Evolutionary conservation across 2,329 filamentous ascomycete genomes (phyloP).

Genomic region (Didymella lethalis): DNA sequence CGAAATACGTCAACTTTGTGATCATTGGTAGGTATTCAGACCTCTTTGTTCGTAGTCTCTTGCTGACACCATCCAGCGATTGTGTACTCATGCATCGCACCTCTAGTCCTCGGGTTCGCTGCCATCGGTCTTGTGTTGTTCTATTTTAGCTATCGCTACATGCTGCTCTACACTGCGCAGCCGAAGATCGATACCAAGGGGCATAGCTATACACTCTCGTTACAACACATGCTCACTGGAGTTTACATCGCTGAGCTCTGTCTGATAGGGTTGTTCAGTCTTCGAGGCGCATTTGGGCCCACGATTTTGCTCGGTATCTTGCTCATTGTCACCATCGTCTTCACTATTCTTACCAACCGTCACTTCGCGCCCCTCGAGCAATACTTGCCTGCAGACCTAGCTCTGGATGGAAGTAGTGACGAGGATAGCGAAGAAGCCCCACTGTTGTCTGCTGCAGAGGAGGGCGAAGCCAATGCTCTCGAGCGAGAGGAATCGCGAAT

Average conservation of each 20-base stretch:
- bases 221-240: conserved; percentile 85
- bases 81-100: conserved; percentile 85
- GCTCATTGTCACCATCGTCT: conserved; percentile 44
- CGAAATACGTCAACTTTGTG: conserved; percentile 52
- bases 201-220: conserved; percentile 82
- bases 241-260: conserved; percentile 84
- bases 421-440: conserved; percentile 42
- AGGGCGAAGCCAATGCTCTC: conserved; percentile 37
- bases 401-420: conserved; percentile 25
- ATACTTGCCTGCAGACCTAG: conserved; percentile 46
- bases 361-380: conserved; percentile 48
- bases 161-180: conserved; percentile 86
- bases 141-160: conserved; percentile 89
- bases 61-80: conserved; percentile 64
- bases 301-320: conserved; percentile 42
- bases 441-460: conserved; percentile 43
- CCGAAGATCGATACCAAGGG: conserved; percentile 86
- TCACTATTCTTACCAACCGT: conserved; percentile 46
- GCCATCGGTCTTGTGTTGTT: conserved; percentile 80
- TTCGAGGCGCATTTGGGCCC: conserved; percentile 46
- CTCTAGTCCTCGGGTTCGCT: conserved; percentile 83
- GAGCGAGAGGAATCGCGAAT: conserved; percentile 34
- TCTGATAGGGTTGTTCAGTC: conserved; percentile 80
- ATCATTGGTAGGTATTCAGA: conserved; percentile 48
- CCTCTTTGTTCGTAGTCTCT: background rate